phyloP scores from a whole-genome alignment of 208 protist species.

The Acanthamoeba triangularis region DNA sequence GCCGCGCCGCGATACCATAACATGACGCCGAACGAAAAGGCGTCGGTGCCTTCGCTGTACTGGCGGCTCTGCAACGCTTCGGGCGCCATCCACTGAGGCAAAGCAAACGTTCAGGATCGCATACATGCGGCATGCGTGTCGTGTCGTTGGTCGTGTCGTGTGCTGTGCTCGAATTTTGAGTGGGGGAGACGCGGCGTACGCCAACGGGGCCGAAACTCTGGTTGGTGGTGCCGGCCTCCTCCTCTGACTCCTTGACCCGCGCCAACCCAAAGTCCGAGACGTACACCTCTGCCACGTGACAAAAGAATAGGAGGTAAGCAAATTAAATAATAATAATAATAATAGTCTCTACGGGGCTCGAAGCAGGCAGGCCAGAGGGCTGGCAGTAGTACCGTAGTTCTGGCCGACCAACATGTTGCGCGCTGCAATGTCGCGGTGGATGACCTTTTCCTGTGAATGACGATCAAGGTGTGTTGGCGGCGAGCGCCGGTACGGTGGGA shows the following conservation, averaged over 20 bases:
- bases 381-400: slow-evolving; percentile 55
- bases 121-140: no score
- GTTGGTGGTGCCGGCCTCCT: slow-evolving; percentile 22
- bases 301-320: not conserved
- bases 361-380: not conserved
- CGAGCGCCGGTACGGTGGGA: no score
- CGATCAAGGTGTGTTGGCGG: not conserved
- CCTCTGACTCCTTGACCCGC: slow-evolving; percentile 29
- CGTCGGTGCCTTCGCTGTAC: slow-evolving; percentile 43
- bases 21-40: slow-evolving; percentile 65
- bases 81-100: slow-evolving; percentile 67
- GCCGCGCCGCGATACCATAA: not conserved
- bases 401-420: slow-evolving; percentile 51
- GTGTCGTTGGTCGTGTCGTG: no score
- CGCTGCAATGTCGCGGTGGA: slow-evolving; percentile 57
- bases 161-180: no score
- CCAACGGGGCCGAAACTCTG: slow-evolving; percentile 45
- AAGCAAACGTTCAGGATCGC: not conserved
- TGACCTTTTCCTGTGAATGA: slow-evolving; percentile 25
- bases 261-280: slow-evolving; percentile 72
- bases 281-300: not conserved
- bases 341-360: no score
- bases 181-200: not conserved
- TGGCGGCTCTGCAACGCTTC: not conserved
- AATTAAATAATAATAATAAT: no score